Evolutionary conservation across 371 early-diverging fungal species (phyloP).

Genomic region (Fennellomyces sp.): DNA sequence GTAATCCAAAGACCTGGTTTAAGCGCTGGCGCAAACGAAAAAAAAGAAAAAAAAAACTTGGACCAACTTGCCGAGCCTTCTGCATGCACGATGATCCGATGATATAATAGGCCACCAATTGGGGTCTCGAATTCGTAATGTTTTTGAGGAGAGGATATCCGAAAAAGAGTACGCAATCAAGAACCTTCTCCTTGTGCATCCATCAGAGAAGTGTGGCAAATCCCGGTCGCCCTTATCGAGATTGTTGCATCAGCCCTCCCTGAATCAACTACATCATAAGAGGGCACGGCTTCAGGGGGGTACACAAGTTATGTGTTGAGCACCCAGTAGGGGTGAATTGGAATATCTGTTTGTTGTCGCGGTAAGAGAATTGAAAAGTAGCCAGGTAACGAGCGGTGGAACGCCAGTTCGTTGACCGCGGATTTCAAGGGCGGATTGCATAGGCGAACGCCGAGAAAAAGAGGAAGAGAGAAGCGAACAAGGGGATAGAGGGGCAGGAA

Average conservation of each 20-base stretch:
- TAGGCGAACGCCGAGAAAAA: no score
- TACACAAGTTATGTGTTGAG: no score
- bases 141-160: background rate
- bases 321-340: background rate
- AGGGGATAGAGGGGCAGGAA: no score
- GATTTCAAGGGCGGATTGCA: no score
- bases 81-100: background rate
- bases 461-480: no score
- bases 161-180: conserved; percentile 6
- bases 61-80: background rate
- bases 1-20: background rate
- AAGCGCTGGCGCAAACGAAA: no score
- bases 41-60: background rate
- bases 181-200: background rate
- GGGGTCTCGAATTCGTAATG: no score
- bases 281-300: conserved; percentile 2
- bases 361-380: no score
- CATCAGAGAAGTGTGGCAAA: background rate
- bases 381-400: no score
- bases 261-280: background rate
- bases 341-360: no score
- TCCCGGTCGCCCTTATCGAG: background rate
- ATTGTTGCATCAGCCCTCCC: background rate
- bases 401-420: no score
- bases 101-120: background rate